Evolutionary conservation across 495 filamentous ascomycete species (phyloP), one percentile per base, ranked within the genome.

Genomic region (Ramalina intermedia): DNA sequence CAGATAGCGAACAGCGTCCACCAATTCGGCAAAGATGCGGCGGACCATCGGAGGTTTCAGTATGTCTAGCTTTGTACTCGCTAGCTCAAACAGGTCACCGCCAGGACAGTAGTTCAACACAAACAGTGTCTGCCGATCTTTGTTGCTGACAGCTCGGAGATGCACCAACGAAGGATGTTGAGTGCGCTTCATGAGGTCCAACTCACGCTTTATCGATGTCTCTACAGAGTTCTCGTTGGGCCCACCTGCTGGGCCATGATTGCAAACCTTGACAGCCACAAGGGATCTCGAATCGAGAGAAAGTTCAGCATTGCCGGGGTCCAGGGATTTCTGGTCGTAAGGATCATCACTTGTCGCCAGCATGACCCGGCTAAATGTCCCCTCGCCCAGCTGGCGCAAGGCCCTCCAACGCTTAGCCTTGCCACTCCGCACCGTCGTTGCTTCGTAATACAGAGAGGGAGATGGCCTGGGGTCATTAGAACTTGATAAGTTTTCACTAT

Each of bases 231-330:
- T 84, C 60, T 94, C 87, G 48, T 82, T 79, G 9, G 88, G 90
- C 17, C 88, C 88, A 33, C 91, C 93, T 8, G 85, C 84, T 9
- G 91, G 89, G 2, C 90, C 91, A 62, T 93, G 85, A 58, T 94
- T 87, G 53, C 94, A 87, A 48, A 98, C 79, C 64, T 98, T 98
- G 56, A 98, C 81, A 12, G 91, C 91, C 11, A 96, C 93, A 20
- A 96, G 66, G 55, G 79, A 81, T 59, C 79, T 80, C 8, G 73
- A 66, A 60, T 80, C 55, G 53, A 76, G 69, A 51, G 58, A 67
- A 48, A 60, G 66, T 51, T 72, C 73, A 43, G 67, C 72, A 45
- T 64, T 68, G 37, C 65, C 66, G 6, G 62, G 55, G 17, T 61
- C 60, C 29, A 41, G 26, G 46, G 63, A 37, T 47, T 26, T 43